Evolutionary conservation across 2,329 filamentous ascomycete species (phyloP).

Genomic region (Metarhizium album): DNA sequence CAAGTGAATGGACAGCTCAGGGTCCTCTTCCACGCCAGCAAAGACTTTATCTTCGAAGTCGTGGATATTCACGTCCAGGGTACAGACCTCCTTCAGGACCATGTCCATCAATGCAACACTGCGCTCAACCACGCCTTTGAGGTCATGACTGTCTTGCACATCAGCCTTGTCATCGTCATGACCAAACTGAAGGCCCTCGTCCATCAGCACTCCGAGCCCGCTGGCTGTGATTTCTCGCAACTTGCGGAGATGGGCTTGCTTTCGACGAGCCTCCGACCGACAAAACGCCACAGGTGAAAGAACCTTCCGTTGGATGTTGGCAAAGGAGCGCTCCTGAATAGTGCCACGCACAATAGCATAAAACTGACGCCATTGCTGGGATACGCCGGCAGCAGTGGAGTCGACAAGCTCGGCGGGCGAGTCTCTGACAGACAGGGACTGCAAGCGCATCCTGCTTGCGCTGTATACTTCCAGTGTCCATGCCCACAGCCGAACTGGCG

Average conservation of each 20-base stretch:
- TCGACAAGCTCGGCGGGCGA: conserved; percentile 23
- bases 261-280: conserved; percentile 62
- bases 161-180: conserved; percentile 47
- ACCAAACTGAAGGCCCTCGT: conserved; percentile 67
- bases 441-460: conserved; percentile 43
- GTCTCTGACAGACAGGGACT: conserved; percentile 18
- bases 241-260: conserved; percentile 59
- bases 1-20: conserved; percentile 42
- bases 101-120: conserved; percentile 81
- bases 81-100: conserved; percentile 61
- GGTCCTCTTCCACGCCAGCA: conserved; percentile 49
- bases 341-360: conserved; percentile 71
- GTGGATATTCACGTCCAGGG: conserved; percentile 48
- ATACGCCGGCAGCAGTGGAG: conserved; percentile 27
- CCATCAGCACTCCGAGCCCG: conserved; percentile 76
- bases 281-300: conserved; percentile 70
- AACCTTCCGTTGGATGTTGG: conserved; percentile 59
- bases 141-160: conserved; percentile 37
- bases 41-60: conserved; percentile 59
- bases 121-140: conserved; percentile 65
- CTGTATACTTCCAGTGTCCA: conserved; percentile 61
- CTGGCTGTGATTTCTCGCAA: conserved; percentile 74
- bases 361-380: conserved; percentile 55
- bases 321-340: conserved; percentile 60
- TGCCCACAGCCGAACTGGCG: conserved; percentile 62